A percentile compares a stretch with the other conserved stretches of the same genome.
phyloP scores from a whole-genome alignment of 1,284 basidiomycete species.

The Neotropicomus parvogracilis region DNA sequence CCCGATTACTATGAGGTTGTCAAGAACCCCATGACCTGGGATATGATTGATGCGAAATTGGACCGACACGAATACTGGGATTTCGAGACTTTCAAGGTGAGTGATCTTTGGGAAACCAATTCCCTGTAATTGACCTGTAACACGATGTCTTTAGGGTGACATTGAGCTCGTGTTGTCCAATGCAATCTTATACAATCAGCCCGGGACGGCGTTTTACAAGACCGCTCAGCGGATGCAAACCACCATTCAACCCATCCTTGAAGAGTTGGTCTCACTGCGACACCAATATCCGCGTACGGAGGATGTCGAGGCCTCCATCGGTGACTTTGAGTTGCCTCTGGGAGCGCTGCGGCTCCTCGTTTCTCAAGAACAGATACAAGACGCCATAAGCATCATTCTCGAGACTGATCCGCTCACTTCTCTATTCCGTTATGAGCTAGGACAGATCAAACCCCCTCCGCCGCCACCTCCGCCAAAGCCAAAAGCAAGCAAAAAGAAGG shows the following conservation, averaged over 20 bases:
- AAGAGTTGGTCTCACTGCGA: conserved; percentile 45
- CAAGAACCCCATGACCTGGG: conserved; percentile 88
- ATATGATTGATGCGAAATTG: conserved; percentile 74
- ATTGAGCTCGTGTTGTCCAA: conserved; percentile 82
- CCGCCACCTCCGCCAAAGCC: conserved; percentile 41
- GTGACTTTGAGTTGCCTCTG: conserved; percentile 71
- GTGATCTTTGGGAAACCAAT: conserved; percentile 9
- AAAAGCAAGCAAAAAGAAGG: conserved; percentile 35
- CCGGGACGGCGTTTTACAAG: conserved; percentile 71
- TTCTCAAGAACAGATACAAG: conserved; percentile 48
- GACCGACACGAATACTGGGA: conserved; percentile 78
- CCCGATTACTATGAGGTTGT: conserved; percentile 93
- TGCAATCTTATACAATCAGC: conserved; percentile 83
- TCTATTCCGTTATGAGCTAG: conserved; percentile 66
- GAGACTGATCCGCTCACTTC: conserved; percentile 59
- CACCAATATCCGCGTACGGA: conserved; percentile 16
- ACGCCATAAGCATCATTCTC: conserved; percentile 51
- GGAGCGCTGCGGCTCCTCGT: conserved; percentile 53
- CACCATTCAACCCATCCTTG: conserved; percentile 56
- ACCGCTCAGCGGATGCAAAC: conserved; percentile 69
- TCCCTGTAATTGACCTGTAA: not conserved
- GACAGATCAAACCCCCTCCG: conserved; percentile 54
- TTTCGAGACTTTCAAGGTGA: conserved; percentile 71
- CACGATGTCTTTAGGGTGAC: conserved; percentile 60
- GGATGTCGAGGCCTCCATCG: conserved; percentile 31